A percentile compares a stretch with the other conserved stretches of the same genome.
Conservation (phyloP, 768 basidiomycete species). For the Paxillus ammoniavirescens region DNA sequence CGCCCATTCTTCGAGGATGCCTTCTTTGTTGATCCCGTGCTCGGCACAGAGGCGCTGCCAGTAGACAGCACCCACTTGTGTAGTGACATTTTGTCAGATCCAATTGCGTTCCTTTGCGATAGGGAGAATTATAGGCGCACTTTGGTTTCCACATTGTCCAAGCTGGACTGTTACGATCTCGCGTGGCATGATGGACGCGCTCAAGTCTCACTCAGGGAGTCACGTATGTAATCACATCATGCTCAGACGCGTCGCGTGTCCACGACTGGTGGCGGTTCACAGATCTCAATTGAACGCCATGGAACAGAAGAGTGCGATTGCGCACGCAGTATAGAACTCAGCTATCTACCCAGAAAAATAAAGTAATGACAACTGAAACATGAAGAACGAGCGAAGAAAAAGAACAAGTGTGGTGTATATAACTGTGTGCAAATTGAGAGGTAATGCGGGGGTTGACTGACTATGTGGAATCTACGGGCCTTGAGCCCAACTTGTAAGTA, state of each 20-base stretch:
- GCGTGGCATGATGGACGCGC: conserved; percentile 58
- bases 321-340: conserved; percentile 17
- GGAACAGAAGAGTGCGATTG: conserved; percentile 10
- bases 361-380: conserved; percentile 9
- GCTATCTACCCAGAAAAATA: conserved; percentile 11
- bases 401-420: conserved; percentile 24
- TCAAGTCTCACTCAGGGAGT: conserved; percentile 1
- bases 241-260: neutral
- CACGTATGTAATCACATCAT: too few species aligned
- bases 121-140: conserved; percentile 40
- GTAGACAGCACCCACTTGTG: conserved; percentile 90
- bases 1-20: conserved; percentile 96
- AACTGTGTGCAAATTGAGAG: neutral
- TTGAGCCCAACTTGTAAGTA: conserved; percentile 33
- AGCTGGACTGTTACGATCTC: conserved; percentile 84
- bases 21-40: conserved; percentile 95
- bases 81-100: conserved; percentile 8
- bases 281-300: neutral
- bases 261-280: neutral
- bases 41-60: conserved; percentile 99
- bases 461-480: conserved; percentile 31
- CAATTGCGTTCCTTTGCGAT: neutral
- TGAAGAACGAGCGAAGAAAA: conserved; percentile 6
- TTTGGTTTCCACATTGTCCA: conserved; percentile 93
- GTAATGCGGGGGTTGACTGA: conserved; percentile 17